Base-by-base conservation (phyloP, 2,329 filamentous ascomycete species). In the Diplodia seriata region DNA sequence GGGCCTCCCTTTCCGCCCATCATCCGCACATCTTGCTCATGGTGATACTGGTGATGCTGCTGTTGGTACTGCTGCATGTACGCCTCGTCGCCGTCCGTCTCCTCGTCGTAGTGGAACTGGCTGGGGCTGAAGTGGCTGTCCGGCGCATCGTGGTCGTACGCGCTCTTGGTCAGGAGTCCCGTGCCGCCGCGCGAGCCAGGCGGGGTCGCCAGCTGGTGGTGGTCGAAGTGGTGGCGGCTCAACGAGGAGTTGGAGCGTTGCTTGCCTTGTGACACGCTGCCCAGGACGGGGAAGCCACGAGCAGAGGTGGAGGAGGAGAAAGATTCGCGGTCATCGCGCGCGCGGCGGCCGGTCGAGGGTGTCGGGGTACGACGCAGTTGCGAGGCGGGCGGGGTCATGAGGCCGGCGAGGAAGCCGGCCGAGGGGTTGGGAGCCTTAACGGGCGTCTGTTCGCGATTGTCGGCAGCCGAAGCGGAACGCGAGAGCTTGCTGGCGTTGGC, bases 351-450 rank as follows among this genome's bases (percentile, higher is more conserved):
- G 73, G 54, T 73, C 71, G 56, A 67, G 11, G 53, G 55, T 2
- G 55, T 53, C 3, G 55, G 74, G 74, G 54, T 71, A 75, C 68
- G 67, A 43, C 49, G 74, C 71, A 11, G 77, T 76, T 53, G 91
- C 4, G 91, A 93, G 36, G 90, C 88, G 4, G 94, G 94, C n/a
- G 94, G 94, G 1, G 94, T 97, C 83, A 97, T 85, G 26, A 97
- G 87, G 1, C 94, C 94, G 0, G 90, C 90, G 23, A 94, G 83
- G 69, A 93, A 90, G 59, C 84, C 87, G 66, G 87, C 84, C 1
- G 88, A 84, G 4, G 82, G 78, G 79, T 76, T 74, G 78, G 69
- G 79, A 76, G 77, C 47, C 47, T 53, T 67, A 26, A 89, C 90
- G 5, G 90, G 89, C 0, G 90, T 91, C 54, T 70, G 72, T 18